Conservation (phyloP, 2,329 filamentous ascomycete species). For the Ascochyta rabiei region DNA sequence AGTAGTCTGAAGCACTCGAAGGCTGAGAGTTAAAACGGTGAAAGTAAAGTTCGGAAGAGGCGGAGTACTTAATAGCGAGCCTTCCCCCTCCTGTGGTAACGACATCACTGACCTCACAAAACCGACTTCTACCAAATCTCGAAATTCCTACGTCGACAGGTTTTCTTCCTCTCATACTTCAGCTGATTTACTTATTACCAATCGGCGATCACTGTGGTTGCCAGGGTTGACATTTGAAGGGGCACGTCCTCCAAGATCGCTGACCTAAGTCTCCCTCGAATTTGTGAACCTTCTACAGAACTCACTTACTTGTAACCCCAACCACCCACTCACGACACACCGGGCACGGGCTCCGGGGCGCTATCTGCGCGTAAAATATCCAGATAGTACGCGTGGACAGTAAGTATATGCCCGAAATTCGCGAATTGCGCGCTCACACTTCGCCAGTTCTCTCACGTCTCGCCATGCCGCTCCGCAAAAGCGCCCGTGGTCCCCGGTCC, state of each 20-base stretch:
- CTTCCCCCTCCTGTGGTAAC: conserved; percentile 2
- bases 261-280: conserved; percentile 28
- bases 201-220: conserved; percentile 16
- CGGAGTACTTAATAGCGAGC: conserved; percentile 13
- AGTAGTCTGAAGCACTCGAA: not conserved
- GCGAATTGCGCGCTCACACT: conserved; percentile 40
- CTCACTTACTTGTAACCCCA: conserved; percentile 27
- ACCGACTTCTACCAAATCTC: conserved; percentile 3
- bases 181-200: not conserved
- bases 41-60: conserved; percentile 20
- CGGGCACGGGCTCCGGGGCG: conserved; percentile 36
- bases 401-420: conserved; percentile 19
- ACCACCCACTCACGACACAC: conserved; percentile 36
- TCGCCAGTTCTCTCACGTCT: conserved; percentile 31
- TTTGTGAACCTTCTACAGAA: conserved; percentile 31
- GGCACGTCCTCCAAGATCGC: conserved; percentile 19
- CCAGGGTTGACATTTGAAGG: conserved; percentile 22
- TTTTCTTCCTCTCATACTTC: not conserved
- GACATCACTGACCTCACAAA: conserved; percentile 15
- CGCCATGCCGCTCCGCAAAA: conserved; percentile 49
- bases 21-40: conserved; percentile 3
- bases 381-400: conserved; percentile 43
- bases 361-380: conserved; percentile 33
- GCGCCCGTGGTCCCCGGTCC: conserved; percentile 40
- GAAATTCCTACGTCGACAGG: not conserved